Conservation (phyloP, 2,329 filamentous ascomycete species). For the Scedosporium aurantiacum region DNA sequence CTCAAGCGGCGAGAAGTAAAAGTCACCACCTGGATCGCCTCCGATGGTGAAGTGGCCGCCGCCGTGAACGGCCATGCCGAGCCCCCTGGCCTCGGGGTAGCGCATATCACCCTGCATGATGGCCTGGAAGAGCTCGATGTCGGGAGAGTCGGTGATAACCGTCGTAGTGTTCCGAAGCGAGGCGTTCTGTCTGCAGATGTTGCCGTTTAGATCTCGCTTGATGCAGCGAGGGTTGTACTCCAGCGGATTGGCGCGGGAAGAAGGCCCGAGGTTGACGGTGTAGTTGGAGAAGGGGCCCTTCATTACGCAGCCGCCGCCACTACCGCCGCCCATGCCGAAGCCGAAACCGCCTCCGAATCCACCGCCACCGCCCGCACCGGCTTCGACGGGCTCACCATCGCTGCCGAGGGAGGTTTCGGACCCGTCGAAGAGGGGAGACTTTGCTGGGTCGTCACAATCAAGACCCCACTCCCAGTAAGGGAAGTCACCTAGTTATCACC, state of each 20-base stretch:
- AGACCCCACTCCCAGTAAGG: slow-evolving; percentile 39
- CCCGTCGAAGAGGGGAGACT: slow-evolving; percentile 42
- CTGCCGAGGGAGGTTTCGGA: slow-evolving; percentile 32
- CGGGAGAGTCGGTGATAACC: slow-evolving; percentile 21
- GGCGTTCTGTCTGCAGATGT: slow-evolving; percentile 17
- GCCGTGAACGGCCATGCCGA: slow-evolving; percentile 23
- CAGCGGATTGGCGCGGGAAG: slow-evolving; percentile 18
- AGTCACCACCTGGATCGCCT: slow-evolving; percentile 16
- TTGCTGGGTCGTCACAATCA: slow-evolving; percentile 28
- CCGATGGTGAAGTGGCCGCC: slow-evolving; percentile 29
- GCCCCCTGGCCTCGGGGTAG: slow-evolving; percentile 10
- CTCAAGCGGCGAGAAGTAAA: slow-evolving; percentile 27
- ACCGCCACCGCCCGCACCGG: slow-evolving; percentile 16
- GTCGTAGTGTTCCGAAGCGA: slow-evolving; percentile 21
- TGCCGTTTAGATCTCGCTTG: slow-evolving; percentile 23
- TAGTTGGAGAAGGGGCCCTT: slow-evolving; percentile 32
- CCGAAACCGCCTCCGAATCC: slow-evolving; percentile 10
- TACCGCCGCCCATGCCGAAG: slow-evolving; percentile 18
- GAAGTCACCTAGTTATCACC: background rate
- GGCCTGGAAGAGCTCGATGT: slow-evolving; percentile 25
- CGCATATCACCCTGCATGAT: slow-evolving; percentile 23
- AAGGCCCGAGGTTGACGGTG: slow-evolving; percentile 22
- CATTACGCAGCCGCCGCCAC: slow-evolving; percentile 40
- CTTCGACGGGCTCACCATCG: slow-evolving; percentile 27
- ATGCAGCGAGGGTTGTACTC: slow-evolving; percentile 32